Base-by-base conservation (phyloP, 2,329 filamentous ascomycete genomes). In the Fusarium oligoseptatum region DNA sequence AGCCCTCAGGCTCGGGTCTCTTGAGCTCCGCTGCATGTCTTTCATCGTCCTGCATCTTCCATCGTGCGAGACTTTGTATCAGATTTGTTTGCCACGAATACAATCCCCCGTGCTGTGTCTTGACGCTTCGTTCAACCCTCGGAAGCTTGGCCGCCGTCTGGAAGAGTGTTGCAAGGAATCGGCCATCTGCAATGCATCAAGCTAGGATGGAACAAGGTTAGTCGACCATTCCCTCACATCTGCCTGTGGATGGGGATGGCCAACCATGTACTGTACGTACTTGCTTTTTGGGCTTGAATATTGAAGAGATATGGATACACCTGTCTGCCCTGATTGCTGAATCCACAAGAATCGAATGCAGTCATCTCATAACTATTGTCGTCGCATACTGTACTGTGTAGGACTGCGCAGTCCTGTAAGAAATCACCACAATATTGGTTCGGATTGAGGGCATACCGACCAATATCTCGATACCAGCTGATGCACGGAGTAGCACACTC, bases 141-240 rank as follows among this genome's bases (percentile, higher is more conserved):
- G 32, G 34, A 69, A 34, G 58, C 32, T 67, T 50, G 67, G 50
- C 52, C 52, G 32, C 41, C 36, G 48, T 70, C 52, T 27, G 55
- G 24, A 64, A 69, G 63, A 57, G 20, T 43, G 60, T 63, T 62
- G 50, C 61, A 66, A 36, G 61, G 68, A 70, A 67, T 50, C 68
- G 64, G 55, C 69, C 56, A 56, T 67, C 43, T 73, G 57, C 24
- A 57, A 69, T 24, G 37, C 50, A 62, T 50, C 20, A 50, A 48
- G 36, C 72, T 75, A 73, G 36, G 12, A 62, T 67, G 12, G 9
- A 73, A 62, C 3, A 45, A 75, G 66, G 37, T 37, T 70, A 73
- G 69, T 57, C 29, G 8, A 24, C 8, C 34, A 12, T 55, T 60
- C 57, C 62, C 66, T 74, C 62, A 14, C 62, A 60, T 70, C 37